phyloP scores from a whole-genome alignment of 2,329 filamentous ascomycete genomes.

The Penicillium glabrum region DNA sequence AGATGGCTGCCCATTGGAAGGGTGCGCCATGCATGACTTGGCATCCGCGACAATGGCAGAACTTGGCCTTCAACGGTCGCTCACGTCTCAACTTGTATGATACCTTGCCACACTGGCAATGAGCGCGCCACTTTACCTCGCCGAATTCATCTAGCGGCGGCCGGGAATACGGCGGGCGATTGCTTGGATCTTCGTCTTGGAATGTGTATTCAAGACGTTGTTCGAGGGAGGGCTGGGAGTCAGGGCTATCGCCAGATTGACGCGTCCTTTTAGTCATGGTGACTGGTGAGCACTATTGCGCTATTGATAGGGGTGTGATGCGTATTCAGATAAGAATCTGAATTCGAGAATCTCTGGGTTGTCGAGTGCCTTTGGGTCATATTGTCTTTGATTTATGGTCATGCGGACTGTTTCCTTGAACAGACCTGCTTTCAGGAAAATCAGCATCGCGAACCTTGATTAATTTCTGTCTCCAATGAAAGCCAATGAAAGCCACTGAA shows the following conservation, averaged over 20 bases:
- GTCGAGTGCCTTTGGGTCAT: background rate
- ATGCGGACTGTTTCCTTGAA: background rate
- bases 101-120: constrained; percentile 76
- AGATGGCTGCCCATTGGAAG: constrained; percentile 89
- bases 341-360: background rate
- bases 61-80: constrained; percentile 71
- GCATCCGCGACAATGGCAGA: constrained; percentile 81
- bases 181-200: background rate
- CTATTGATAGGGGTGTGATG: background rate
- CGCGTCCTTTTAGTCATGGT: background rate
- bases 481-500: background rate
- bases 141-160: background rate
- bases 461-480: background rate
- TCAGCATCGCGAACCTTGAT: background rate
- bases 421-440: background rate
- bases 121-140: background rate
- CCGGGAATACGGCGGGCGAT: background rate
- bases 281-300: background rate
- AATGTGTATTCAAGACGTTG: background rate
- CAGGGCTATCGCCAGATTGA: background rate
- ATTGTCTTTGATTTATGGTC: background rate
- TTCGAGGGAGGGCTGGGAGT: background rate
- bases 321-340: background rate
- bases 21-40: constrained; percentile 79
- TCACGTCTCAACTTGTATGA: constrained; percentile 68